Conservation (phyloP, 805 yeast genomes). For the Saturnispora sanitii region DNA sequence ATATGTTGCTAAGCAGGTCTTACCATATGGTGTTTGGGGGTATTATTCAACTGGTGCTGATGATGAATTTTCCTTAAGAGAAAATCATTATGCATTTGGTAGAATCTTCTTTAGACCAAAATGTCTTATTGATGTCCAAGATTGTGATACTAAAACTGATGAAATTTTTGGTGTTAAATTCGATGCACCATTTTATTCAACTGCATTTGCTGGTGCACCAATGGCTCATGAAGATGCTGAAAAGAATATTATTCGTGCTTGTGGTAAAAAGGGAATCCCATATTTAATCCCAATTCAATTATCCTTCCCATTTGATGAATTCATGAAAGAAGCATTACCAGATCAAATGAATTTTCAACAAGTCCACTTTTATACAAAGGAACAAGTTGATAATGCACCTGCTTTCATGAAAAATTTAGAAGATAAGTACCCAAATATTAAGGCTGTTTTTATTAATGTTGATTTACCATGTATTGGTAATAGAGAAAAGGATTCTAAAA, state of each 20-base stretch:
- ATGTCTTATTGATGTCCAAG: conserved; percentile 60
- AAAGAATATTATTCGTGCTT: conserved; percentile 60
- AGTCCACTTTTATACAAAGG: conserved; percentile 49
- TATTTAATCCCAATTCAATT: conserved; percentile 88
- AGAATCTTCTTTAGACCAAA: conserved; percentile 78
- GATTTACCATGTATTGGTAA: conserved; percentile 84
- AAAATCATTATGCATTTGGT: conserved; percentile 51
- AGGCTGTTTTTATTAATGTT: conserved; percentile 72
- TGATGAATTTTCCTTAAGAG: conserved; percentile 81
- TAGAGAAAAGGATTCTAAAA: conserved; percentile 75
- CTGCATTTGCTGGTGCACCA: conserved; percentile 86
- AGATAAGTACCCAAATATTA: conserved; percentile 43
- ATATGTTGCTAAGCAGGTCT: conserved; percentile 64
- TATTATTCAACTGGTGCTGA: conserved; percentile 87
- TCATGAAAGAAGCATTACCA: conserved; percentile 49
- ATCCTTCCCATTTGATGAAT: conserved; percentile 73
- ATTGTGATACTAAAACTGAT: conserved; percentile 3
- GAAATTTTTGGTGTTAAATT: conserved; percentile 14
- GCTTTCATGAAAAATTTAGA: conserved; percentile 15
- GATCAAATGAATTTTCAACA: conserved; percentile 77
- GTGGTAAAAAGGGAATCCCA: conserved; percentile 53
- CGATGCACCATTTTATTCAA: conserved; percentile 66
- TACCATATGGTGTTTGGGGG: conserved; percentile 75
- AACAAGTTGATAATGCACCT: conserved; percentile 48
- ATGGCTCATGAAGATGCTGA: conserved; percentile 90